Evolutionary conservation across 805 yeast species (phyloP).

Genomic region (Osmozyma mogii): DNA sequence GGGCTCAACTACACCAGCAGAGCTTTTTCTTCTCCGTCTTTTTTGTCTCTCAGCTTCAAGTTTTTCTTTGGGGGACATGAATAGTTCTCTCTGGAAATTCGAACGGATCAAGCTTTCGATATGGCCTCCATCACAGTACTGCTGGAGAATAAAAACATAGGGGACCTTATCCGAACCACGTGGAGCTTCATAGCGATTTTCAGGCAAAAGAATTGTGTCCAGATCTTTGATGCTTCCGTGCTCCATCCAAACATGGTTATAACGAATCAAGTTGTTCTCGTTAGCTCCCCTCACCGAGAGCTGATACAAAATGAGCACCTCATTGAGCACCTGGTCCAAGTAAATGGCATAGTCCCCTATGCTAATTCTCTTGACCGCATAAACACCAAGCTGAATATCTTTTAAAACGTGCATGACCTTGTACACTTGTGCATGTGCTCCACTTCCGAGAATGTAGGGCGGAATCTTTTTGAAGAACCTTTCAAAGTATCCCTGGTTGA

Average conservation of each 20-base stretch:
- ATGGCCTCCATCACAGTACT: conserved; percentile 85
- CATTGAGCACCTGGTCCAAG: conserved; percentile 63
- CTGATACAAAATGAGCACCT: conserved; percentile 64
- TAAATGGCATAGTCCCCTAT: conserved; percentile 71
- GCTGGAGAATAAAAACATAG: conserved; percentile 75
- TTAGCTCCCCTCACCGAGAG: conserved; percentile 37
- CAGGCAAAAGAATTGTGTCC: conserved; percentile 19
- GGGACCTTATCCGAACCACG: conserved; percentile 37
- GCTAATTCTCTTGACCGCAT: conserved; percentile 80
- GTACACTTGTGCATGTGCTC: conserved; percentile 78
- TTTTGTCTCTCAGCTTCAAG: conserved; percentile 19
- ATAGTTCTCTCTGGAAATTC: conserved; percentile 16
- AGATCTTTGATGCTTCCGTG: conserved; percentile 47
- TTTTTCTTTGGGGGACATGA: conserved; percentile 19
- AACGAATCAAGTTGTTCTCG: conserved; percentile 59
- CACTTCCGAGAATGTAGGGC: conserved; percentile 56
- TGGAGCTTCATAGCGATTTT: conserved; percentile 3
- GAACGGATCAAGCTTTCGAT: conserved; percentile 52
- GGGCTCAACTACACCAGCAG: conserved; percentile 4
- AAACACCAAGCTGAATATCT: conserved; percentile 62
- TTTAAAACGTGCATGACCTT: conserved; percentile 78
- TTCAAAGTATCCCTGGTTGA: conserved; percentile 75
- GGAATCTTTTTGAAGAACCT: conserved; percentile 59
- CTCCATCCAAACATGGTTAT: conserved; percentile 91
- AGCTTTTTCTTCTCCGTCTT: conserved; percentile 10